Conservation (phyloP, 805 yeast genomes). For the Candida saitoana region DNA sequence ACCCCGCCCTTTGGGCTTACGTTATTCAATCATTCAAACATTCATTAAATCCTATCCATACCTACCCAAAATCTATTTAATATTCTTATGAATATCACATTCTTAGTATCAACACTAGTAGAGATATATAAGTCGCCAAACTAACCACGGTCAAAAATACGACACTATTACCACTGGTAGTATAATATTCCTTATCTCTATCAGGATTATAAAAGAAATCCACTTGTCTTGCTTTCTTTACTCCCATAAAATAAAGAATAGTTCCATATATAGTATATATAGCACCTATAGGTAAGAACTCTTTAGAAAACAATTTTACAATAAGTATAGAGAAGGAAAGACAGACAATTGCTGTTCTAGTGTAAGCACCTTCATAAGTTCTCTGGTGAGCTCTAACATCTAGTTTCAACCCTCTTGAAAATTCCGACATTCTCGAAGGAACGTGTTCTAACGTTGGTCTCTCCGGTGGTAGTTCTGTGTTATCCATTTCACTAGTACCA, state of each 20-base stretch:
- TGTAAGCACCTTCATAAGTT: conserved; percentile 81
- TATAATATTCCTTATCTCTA: conserved; percentile 40
- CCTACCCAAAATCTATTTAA: no score
- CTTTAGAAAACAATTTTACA: conserved; percentile 58
- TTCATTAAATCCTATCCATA: no score
- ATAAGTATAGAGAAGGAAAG: conserved; percentile 63
- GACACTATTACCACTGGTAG: conserved; percentile 61
- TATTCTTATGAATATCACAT: no score
- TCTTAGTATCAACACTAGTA: conserved; percentile 48
- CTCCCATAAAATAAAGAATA: conserved; percentile 36
- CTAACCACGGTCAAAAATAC: conserved; percentile 49
- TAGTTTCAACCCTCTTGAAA: conserved; percentile 39
- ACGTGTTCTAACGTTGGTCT: conserved; percentile 15
- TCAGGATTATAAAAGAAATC: conserved; percentile 35
- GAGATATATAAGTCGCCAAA: conserved; percentile 44
- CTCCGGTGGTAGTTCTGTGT: neutral
- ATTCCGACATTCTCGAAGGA: conserved; percentile 33
- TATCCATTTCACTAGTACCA: neutral
- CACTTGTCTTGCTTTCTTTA: conserved; percentile 31
- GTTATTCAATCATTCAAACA: no score
- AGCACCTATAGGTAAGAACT: conserved; percentile 63
- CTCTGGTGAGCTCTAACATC: conserved; percentile 71
- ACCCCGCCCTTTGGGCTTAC: no score
- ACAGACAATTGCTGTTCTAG: conserved; percentile 66
- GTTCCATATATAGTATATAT: conserved; percentile 61